These are phyloP conservation scores for Tetracentron sinense DNA, from an alignment of 164 flowering plant genomes.

Conservation along the genomic window DNA sequence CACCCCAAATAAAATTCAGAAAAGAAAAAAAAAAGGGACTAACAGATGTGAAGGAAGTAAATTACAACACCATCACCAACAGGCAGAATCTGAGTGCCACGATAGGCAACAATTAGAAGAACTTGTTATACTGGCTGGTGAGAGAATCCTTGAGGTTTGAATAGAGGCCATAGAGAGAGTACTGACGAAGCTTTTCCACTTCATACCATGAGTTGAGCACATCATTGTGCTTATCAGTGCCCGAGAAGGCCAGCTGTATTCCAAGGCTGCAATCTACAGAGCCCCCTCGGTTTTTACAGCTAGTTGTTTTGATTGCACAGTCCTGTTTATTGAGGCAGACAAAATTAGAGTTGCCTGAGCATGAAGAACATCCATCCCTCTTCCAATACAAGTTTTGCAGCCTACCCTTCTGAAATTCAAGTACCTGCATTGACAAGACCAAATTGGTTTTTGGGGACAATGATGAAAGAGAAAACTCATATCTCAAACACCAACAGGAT, in stretches of 20 bases:
- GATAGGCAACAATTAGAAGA: conserved; percentile 37
- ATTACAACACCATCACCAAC: not conserved
- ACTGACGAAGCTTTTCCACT: conserved; percentile 78
- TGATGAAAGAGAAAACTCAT: not conserved
- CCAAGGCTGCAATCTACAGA: conserved; percentile 87
- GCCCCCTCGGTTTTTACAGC: conserved; percentile 61
- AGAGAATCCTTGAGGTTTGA: conserved; percentile 71
- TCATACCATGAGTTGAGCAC: conserved; percentile 93
- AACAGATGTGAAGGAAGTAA: not conserved
- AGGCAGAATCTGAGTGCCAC: not conserved
- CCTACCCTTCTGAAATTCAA: conserved; percentile 84
- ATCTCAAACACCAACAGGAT: not conserved
- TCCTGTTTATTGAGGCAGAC: conserved; percentile 86
- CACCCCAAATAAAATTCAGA: not conserved
- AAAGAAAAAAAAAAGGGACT: not conserved
- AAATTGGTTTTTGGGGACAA: not conserved
- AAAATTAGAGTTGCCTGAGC: conserved; percentile 50
- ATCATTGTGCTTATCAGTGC: conserved; percentile 79
- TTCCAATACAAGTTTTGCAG: conserved; percentile 91
- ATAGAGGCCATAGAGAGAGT: conserved; percentile 81
- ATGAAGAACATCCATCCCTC: conserved; percentile 80
- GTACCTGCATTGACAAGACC: conserved; percentile 43
- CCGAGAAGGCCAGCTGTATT: conserved; percentile 88
- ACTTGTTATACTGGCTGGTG: conserved; percentile 59
- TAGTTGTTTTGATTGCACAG: conserved; percentile 63